Evolutionary conservation across 2,329 filamentous ascomycete species (phyloP).

Genomic region (Curvularia sp.): DNA sequence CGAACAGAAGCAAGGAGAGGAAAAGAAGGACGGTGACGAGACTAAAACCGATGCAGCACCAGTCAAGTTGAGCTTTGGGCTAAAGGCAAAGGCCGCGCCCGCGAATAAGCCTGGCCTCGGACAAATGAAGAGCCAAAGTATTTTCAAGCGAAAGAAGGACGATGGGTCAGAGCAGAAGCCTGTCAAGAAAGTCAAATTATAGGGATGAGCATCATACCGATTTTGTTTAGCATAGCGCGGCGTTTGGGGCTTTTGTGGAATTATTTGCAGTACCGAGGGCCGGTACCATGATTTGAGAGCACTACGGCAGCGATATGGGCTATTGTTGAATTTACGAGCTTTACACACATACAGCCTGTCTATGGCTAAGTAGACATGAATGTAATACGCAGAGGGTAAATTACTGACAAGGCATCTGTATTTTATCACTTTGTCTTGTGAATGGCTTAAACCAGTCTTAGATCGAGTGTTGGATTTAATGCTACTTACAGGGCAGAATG

Average conservation of each 20-base stretch:
- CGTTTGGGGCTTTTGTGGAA: conserved; percentile 18
- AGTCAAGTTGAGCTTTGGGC: conserved; percentile 36
- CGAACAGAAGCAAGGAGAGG: conserved; percentile 83
- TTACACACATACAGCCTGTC: neutral
- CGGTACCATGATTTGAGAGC: conserved; percentile 1
- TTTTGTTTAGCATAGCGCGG: conserved; percentile 31
- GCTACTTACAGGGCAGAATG: neutral
- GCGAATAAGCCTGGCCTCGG: conserved; percentile 39
- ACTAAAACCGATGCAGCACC: conserved; percentile 43
- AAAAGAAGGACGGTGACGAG: conserved; percentile 66
- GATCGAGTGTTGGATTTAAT: neutral
- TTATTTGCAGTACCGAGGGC: neutral
- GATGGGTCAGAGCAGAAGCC: conserved; percentile 37
- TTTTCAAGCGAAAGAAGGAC: conserved; percentile 47
- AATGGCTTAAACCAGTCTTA: neutral
- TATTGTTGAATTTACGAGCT: neutral
- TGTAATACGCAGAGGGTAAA: neutral
- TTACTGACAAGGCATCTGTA: neutral
- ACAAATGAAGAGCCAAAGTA: conserved; percentile 47
- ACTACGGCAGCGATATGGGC: neutral
- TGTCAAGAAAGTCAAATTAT: conserved; percentile 47
- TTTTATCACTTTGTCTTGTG: neutral
- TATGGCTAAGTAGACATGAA: neutral
- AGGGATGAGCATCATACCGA: neutral
- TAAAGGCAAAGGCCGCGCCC: conserved; percentile 21